Conservation (phyloP, 2,329 filamentous ascomycete species). For the Sporothrix euskadiensis region DNA sequence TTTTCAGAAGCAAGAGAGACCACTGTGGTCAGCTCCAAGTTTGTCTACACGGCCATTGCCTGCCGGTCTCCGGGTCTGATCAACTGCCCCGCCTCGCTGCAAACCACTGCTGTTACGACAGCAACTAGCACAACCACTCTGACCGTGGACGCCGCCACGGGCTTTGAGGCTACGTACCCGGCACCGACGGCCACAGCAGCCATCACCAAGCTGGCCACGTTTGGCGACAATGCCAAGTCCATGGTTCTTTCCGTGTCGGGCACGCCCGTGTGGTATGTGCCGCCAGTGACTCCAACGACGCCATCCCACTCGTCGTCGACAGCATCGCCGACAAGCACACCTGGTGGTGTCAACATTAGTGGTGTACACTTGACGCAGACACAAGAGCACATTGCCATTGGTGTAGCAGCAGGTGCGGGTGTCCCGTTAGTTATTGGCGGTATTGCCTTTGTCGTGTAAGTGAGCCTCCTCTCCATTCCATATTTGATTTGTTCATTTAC, state of each 20-base stretch:
- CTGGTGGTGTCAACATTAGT: slow-evolving; percentile 19
- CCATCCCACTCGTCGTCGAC: not conserved
- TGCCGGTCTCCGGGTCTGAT: slow-evolving; percentile 47
- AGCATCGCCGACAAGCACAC: not conserved
- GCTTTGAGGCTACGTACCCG: slow-evolving; percentile 46
- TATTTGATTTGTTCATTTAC: too few species aligned
- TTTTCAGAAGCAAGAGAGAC: slow-evolving; percentile 32
- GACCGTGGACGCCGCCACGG: slow-evolving; percentile 37
- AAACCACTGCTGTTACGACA: slow-evolving; percentile 44
- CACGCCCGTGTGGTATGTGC: slow-evolving; percentile 45
- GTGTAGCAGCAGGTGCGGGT: slow-evolving; percentile 25
- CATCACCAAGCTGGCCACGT: slow-evolving; percentile 40
- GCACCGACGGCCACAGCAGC: slow-evolving; percentile 39
- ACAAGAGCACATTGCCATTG: slow-evolving; percentile 27
- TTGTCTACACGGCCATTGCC: slow-evolving; percentile 47
- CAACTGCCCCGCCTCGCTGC: slow-evolving; percentile 54
- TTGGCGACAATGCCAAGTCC: slow-evolving; percentile 44
- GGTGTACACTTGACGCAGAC: not conserved
- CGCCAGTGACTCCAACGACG: not conserved
- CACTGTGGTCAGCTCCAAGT: slow-evolving; percentile 44
- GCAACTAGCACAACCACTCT: slow-evolving; percentile 44
- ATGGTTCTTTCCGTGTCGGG: slow-evolving; percentile 45
- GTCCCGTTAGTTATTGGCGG: slow-evolving; percentile 18
- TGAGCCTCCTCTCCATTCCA: too few species aligned
- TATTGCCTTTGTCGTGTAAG: not conserved